A percentile compares a stretch with the other conserved stretches of the same genome.
These are phyloP conservation scores for Pigoraptor vietnamica DNA, from an alignment of 78 protist species.

Conservation along the genomic window DNA sequence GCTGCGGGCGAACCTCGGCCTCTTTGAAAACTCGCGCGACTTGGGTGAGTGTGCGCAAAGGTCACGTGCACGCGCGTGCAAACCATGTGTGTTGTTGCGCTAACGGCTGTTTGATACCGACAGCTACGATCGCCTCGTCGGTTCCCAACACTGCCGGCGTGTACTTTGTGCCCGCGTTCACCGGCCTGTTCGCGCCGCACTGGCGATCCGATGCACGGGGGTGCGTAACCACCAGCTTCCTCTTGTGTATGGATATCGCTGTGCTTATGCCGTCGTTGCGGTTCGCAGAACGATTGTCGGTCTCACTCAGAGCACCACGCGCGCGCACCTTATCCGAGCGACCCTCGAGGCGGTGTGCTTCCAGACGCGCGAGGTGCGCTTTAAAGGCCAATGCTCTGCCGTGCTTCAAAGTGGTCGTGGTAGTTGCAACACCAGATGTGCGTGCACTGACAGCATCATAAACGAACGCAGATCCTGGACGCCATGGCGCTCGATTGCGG, in stretches of 20 bases:
- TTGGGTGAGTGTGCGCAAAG: background rate
- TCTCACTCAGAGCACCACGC: constrained; percentile 46
- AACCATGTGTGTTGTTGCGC: background rate
- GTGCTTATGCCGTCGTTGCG: too few species aligned
- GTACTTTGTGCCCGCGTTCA: constrained; percentile 63
- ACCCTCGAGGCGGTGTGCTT: constrained; percentile 46
- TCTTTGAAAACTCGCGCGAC: constrained; percentile 18
- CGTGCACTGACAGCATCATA: too few species aligned
- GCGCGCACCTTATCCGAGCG: constrained; percentile 62
- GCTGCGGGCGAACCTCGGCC: constrained; percentile 47
- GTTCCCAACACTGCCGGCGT: constrained; percentile 52
- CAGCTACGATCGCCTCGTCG: constrained; percentile 1
- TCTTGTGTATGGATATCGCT: too few species aligned
- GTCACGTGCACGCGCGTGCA: too few species aligned
- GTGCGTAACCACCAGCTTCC: too few species aligned
- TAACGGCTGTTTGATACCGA: background rate
- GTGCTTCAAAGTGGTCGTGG: too few species aligned
- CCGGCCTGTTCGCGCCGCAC: constrained; percentile 64
- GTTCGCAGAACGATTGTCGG: constrained; percentile 36
- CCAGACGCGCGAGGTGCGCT: constrained; percentile 26
- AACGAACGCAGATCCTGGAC: background rate
- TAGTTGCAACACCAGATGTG: too few species aligned
- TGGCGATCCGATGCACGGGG: constrained; percentile 58
- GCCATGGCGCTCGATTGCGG: constrained; percentile 24
- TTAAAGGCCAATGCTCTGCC: background rate